A percentile compares a stretch with the other conserved stretches of the same genome.
Evolutionary conservation across 2,329 filamentous ascomycete genomes (phyloP).

Genomic region (Colletotrichum lentis): DNA sequence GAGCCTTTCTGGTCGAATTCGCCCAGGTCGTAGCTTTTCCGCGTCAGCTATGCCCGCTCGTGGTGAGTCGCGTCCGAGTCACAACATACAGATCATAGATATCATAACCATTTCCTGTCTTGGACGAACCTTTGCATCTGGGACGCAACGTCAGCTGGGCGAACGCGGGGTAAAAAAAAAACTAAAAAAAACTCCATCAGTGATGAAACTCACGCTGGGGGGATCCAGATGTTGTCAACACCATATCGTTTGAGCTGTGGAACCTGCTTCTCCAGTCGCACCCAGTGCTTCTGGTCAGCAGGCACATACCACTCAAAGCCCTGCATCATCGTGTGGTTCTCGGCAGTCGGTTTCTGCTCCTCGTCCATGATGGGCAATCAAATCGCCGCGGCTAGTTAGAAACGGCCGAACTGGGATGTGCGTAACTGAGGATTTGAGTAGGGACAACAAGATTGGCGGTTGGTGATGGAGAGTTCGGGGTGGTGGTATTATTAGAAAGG

Average conservation of each 20-base stretch:
- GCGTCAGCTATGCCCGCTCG: neutral
- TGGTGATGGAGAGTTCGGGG: neutral
- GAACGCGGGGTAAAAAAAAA: too few species aligned
- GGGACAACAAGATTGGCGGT: neutral
- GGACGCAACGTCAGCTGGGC: neutral
- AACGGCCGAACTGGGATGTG: too few species aligned
- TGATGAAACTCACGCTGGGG: slow-evolving; percentile 58
- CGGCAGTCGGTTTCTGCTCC: slow-evolving; percentile 44
- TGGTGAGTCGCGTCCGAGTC: neutral
- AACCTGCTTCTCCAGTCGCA: slow-evolving; percentile 63
- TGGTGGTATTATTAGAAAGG: neutral
- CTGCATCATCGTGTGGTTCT: slow-evolving; percentile 70
- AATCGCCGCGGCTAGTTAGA: neutral
- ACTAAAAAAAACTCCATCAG: rapidly evolving
- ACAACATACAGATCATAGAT: slow-evolving; percentile 68
- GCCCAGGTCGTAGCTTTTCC: slow-evolving; percentile 63
- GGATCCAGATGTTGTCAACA: slow-evolving; percentile 73
- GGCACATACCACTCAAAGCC: slow-evolving; percentile 79
- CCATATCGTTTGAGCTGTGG: slow-evolving; percentile 68
- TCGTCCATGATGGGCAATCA: slow-evolving; percentile 24
- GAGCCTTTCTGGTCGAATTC: slow-evolving; percentile 78
- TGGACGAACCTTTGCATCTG: slow-evolving; percentile 70
- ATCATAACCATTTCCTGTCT: slow-evolving; percentile 73
- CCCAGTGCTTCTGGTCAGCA: slow-evolving; percentile 69
- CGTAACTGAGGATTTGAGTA: slow-evolving; percentile 4